Evolutionary conservation across 1,284 basidiomycete genomes (phyloP), one percentile per base, ranked within the genome.

Genomic region (Ceratorhiza oryzae-sativae): DNA sequence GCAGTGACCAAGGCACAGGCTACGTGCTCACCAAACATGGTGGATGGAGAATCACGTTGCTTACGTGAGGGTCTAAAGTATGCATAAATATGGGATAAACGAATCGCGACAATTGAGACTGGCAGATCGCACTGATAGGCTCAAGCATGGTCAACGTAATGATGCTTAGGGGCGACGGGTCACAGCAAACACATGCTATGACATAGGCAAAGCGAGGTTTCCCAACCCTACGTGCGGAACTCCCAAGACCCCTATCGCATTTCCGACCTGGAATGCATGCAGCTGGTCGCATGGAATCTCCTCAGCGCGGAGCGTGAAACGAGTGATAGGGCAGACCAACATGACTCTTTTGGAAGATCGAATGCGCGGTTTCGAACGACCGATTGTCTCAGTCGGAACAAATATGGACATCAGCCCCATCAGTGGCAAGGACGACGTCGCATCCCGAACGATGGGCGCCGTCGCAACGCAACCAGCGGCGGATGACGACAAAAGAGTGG

Each of bases 11-110:
- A 53, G 63, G 48, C n/a, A 30, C 45, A 25, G 23, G 46, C 55
- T 67, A 67, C 63, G 63, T 67, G 63, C 48, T 55, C 34, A 27
- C 13, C 36, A 30, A 61, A 61, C 59, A 42, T 61, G 39, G 8
- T 59, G 10, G 55, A 36, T 23, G 27, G 27, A 55, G 56, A 36
- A 23, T 61, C 59, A 61, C 25, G 42, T 46, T 46, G 20, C 41
- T 46, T 23, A 61, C 56, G 56, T 39, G n/a, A 25, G 15, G 8
- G 8, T 25, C 5, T 25, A 49, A 49, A 49, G 20, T 15, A 13
- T 25, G 13, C 8, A 25, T 6, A 18, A 49, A 23, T 9, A 49
- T 18, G 25, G 18, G 20, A 25, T 13, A 49, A 18, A 45, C n/a
- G 10, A 25, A 25, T 23, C 48, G 13, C 48, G 27, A 25, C 48